Evolutionary conservation across 1,139 yeast species (phyloP).

Genomic region (Hanseniaspora gamundiae): DNA sequence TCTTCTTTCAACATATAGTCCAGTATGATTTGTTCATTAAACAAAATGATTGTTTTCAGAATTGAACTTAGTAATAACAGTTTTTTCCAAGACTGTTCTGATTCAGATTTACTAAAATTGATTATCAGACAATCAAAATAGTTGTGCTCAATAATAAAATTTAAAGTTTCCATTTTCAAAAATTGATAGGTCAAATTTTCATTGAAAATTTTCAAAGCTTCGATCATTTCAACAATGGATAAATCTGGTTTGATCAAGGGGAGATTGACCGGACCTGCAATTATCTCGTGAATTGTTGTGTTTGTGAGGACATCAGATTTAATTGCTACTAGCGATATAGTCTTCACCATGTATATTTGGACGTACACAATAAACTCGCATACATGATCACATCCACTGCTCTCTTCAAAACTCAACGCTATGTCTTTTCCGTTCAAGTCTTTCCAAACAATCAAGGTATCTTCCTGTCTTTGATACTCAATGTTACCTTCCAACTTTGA

Average conservation of each 20-base stretch:
- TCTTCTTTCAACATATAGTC: conserved; percentile 57
- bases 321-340: conserved; percentile 64
- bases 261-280: conserved; percentile 66
- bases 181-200: conserved; percentile 48
- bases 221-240: conserved; percentile 34
- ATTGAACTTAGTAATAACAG: conserved; percentile 62
- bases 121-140: conserved; percentile 43
- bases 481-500: conserved; percentile 60
- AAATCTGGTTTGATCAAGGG: conserved; percentile 45
- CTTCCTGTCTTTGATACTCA: conserved; percentile 89
- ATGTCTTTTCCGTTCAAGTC: conserved; percentile 67
- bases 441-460: conserved; percentile 90
- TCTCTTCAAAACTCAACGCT: conserved; percentile 86
- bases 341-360: conserved; percentile 52
- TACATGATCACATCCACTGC: conserved; percentile 74
- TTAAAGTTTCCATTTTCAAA: conserved; percentile 41
- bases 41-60: conserved; percentile 52
- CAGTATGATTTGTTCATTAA: conserved; percentile 57
- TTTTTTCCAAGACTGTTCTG: conserved; percentile 34
- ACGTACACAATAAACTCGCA: conserved; percentile 70
- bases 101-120: conserved; percentile 47
- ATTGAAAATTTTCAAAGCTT: conserved; percentile 39
- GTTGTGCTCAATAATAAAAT: conserved; percentile 35
- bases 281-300: conserved; percentile 37
- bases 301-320: conserved; percentile 22